Conservation (phyloP, 2,329 filamentous ascomycete species). For the Paramyrothecium roridum region DNA sequence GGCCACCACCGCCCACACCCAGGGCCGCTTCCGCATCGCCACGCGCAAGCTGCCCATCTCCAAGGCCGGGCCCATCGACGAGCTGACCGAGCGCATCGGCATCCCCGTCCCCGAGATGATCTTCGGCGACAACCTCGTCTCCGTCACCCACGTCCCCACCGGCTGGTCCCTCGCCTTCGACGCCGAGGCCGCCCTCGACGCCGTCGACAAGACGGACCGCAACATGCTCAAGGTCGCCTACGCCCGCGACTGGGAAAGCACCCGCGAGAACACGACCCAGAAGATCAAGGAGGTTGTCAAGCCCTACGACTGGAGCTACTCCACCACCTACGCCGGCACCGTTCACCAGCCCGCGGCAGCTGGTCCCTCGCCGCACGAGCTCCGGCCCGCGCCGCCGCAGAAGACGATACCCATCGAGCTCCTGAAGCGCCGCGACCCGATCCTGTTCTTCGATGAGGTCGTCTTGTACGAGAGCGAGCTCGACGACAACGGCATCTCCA, state of each 20-base stretch:
- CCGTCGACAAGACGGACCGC: conserved; percentile 88
- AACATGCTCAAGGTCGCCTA: conserved; percentile 93
- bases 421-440: conserved; percentile 84
- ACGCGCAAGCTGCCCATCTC: conserved; percentile 93
- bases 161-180: conserved; percentile 80
- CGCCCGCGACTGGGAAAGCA: conserved; percentile 76
- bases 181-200: conserved; percentile 82
- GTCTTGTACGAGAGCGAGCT: conserved; percentile 96
- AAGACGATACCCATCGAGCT: conserved; percentile 76
- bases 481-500: conserved; percentile 92
- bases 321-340: conserved; percentile 79
- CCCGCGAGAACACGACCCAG: conserved; percentile 70
- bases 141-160: conserved; percentile 68
- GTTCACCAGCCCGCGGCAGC: conserved; percentile 30
- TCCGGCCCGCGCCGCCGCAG: conserved; percentile 21
- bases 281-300: conserved; percentile 92
- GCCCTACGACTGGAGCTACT: conserved; percentile 98
- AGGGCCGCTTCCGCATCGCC: conserved; percentile 69
- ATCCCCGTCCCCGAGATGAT: conserved; percentile 98
- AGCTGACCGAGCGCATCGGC: conserved; percentile 71
- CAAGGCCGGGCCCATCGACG: conserved; percentile 85
- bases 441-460: conserved; percentile 94
- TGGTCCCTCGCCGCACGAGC: conserved; percentile 8
- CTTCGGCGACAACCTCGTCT: conserved; percentile 89
- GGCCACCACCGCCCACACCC: conserved; percentile 54